phyloP scores from a whole-genome alignment of 305 asterid genomes.

The Rubia tinctorum region DNA sequence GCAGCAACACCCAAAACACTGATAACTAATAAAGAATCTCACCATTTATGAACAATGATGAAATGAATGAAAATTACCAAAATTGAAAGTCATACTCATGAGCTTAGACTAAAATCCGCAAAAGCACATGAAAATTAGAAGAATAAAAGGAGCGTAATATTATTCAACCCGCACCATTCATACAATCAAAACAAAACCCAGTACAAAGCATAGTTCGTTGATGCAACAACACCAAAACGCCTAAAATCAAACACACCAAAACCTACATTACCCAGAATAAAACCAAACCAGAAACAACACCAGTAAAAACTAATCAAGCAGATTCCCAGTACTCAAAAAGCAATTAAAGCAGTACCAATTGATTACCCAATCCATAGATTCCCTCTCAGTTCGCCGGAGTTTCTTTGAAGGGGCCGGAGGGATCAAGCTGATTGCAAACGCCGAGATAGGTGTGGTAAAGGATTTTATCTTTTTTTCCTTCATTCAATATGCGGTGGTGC shows the following conservation, averaged over 20 bases:
- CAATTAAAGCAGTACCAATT: not conserved
- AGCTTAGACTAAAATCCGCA: too few relatives aligned
- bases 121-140: too few relatives aligned
- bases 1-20: not conserved
- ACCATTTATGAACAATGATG: not conserved
- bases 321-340: not conserved
- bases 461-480: conserved; percentile 65
- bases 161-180: not conserved
- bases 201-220: too few relatives aligned
- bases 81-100: too few relatives aligned
- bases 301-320: not conserved
- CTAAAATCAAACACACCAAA: not conserved
- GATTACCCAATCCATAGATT: not conserved
- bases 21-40: not conserved
- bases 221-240: too few relatives aligned
- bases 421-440: conserved; percentile 70
- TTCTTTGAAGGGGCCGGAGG: conserved; percentile 45
- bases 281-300: not conserved
- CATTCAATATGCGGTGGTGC: conserved; percentile 83
- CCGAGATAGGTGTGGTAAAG: conserved; percentile 54
- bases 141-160: too few relatives aligned
- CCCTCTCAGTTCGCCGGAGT: too few relatives aligned
- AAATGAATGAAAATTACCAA: too few relatives aligned
- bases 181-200: not conserved
- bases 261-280: too few relatives aligned